Percentiles rank a stretch among this genome's conserved stretches.
Evolutionary conservation across 1,284 basidiomycete genomes (phyloP).

Genomic region (Cystobasidium slooffiae): DNA sequence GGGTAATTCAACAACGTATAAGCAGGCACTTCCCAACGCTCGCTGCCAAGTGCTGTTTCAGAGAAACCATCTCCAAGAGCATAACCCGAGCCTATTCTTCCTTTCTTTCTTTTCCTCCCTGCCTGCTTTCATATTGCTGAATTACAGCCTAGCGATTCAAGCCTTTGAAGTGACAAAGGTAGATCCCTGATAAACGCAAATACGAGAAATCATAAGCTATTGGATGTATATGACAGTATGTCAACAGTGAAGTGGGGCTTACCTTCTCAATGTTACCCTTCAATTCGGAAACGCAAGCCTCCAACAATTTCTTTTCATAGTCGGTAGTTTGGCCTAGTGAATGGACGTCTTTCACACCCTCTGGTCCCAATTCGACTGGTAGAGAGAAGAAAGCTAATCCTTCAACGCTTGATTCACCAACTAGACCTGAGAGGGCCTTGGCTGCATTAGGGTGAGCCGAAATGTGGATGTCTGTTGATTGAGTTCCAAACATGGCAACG

Average conservation of each 20-base stretch:
- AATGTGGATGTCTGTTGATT: conserved; percentile 35
- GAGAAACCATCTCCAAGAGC: too few relatives aligned
- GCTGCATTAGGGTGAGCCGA: conserved; percentile 33
- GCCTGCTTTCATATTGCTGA: too few relatives aligned
- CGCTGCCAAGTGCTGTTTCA: too few relatives aligned
- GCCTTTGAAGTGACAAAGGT: conserved; percentile 23
- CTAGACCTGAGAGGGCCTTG: conserved; percentile 30
- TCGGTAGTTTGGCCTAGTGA: conserved; percentile 62
- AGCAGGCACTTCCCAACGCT: too few relatives aligned
- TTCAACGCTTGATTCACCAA: conserved; percentile 58
- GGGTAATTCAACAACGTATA: too few relatives aligned
- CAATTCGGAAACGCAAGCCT: conserved; percentile 62
- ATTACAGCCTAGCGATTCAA: neutral
- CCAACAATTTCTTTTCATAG: conserved; percentile 61
- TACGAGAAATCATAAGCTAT: neutral
- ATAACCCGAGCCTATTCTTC: too few relatives aligned
- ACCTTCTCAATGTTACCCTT: conserved; percentile 63
- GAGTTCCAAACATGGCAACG: too few relatives aligned
- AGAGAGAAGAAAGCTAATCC: conserved; percentile 84
- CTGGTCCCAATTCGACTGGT: conserved; percentile 78
- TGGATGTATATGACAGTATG: neutral
- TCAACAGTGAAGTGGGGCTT: conserved; percentile 18
- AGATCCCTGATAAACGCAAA: conserved; percentile 9
- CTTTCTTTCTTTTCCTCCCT: too few relatives aligned
- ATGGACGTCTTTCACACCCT: conserved; percentile 63